Evolutionary conservation across 345 rosid species (phyloP), one percentile per base, ranked within the genome.

Genomic region (Salix suchowensis): DNA sequence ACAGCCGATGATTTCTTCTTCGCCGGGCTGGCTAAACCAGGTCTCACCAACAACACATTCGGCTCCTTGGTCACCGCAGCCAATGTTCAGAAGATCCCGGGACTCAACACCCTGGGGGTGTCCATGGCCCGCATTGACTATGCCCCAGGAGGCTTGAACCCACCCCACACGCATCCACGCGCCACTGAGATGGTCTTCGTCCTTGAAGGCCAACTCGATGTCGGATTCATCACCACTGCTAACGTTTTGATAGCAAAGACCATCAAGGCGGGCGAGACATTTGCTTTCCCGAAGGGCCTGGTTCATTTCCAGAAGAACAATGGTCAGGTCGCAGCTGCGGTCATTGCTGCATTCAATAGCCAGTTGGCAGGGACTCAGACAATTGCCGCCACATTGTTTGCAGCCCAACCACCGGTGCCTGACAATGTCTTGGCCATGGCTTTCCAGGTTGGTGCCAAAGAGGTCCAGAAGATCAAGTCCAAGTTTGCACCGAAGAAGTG

Each of bases 161-260:
- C 81, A 16, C 81, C 81, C 28, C 84, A 81, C 78, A 73, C 78
- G 5, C 84, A 81, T 34, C 84, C 84, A 30, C 84, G 84, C 9
- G 81, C 84, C 76, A 36, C 78, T 2, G 84, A 81, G 78, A 58
- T 77, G 9, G 52, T 81, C 23, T 81, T 48, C 11, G 84, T 81
- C 60, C 81, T 81, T 0, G 76, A 74, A 21, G 84, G 84, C 26
- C 23, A 70, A 13, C 78, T 81, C 2, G 76, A 77, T 34, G 84
- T 77, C 2, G 84, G 84, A 3, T 81, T 81, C 78, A 65, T 81
- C 69, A 81, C 84, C 73, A 81, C 84, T 58, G 42, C 69, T 13
- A 81, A 81, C 65, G 72, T 32, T 0, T 74, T 81, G 74, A 10
- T 77, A 36, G 26, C 78, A 2, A 81, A 77, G 69, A 65, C 68